Evolutionary conservation across 2,329 filamentous ascomycete species (phyloP), one percentile per base, ranked within the genome.

Genomic region (Alternaria hordeiaustralica): DNA sequence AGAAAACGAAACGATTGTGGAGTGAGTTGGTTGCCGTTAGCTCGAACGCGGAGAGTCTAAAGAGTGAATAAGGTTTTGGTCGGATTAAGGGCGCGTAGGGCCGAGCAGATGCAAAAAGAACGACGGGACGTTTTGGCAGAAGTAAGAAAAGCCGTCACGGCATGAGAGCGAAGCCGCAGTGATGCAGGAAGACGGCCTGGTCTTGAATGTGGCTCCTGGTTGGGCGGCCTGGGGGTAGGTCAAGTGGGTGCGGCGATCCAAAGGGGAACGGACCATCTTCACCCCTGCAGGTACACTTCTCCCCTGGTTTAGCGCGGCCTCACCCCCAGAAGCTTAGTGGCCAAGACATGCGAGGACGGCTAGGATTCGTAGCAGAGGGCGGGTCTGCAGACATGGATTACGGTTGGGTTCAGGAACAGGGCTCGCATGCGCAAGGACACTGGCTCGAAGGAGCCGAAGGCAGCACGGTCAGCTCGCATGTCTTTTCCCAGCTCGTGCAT

Each of bases 111-210:
- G 68, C 66, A 65, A 58, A 69, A 65, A 33, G 64, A 69, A 63
- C 54, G 65, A 67, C 67, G 73, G 75, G 72, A 71, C 60, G 64
- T 67, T 67, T 62, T 60, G 60, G 62, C 55, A 65, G 69, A 68
- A 60, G 63, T 76, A 75, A 75, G 69, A 63, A 63, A 69, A 65
- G 62, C 61, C 67, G 69, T 66, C 74, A 71, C 66, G 70, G 71
- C 69, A 72, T 69, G 68, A 66, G 69, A 55, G 49, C 28, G 63
- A 59, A 63, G 66, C 67, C 68, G 66, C 67, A 72, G 49, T 64
- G 62, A 60, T 61, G 63, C 67, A 70, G 67, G 66, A 67, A 64
- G 64, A 65, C 47, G 66, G 58, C 68, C 69, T 64, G 66, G 68
- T 66, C 71, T 68, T 67, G 66, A 72, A 66, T 61, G 65, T 65